Evolutionary conservation across 805 yeast species (phyloP).

Genomic region (Barnettozyma californica): DNA sequence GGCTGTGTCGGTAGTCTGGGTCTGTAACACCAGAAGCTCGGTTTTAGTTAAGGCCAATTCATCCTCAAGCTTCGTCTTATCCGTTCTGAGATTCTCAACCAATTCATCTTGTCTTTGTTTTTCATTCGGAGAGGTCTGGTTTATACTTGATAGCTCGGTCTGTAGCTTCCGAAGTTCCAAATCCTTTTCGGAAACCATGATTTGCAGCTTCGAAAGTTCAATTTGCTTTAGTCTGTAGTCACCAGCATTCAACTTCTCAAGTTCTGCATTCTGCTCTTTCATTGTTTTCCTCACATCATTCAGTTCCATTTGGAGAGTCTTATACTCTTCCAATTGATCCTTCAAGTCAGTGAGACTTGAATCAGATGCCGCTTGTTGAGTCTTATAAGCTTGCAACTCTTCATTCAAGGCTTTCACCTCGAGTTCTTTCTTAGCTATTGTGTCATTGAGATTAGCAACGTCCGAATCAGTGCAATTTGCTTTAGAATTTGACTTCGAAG

Average conservation of each 20-base stretch:
- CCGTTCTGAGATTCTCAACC: background rate
- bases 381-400: background rate
- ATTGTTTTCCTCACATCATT: background rate
- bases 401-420: background rate
- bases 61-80: constrained; percentile 6
- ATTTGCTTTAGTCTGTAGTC: background rate
- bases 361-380: background rate
- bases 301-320: background rate
- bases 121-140: background rate
- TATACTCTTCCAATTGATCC: background rate
- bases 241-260: constrained; percentile 1
- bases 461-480: background rate
- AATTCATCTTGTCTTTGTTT: background rate
- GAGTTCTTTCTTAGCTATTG: too few relatives aligned
- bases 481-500: background rate
- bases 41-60: background rate
- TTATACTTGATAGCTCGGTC: background rate
- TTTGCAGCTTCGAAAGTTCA: background rate
- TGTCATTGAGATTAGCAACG: too few relatives aligned
- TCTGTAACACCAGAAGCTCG: background rate
- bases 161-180: background rate
- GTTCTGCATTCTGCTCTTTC: background rate
- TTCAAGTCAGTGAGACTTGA: background rate
- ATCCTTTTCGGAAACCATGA: background rate
- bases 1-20: background rate